Evolutionary conservation across 1,284 basidiomycete genomes (phyloP).

Genomic region (Ustilago vetiveriae): DNA sequence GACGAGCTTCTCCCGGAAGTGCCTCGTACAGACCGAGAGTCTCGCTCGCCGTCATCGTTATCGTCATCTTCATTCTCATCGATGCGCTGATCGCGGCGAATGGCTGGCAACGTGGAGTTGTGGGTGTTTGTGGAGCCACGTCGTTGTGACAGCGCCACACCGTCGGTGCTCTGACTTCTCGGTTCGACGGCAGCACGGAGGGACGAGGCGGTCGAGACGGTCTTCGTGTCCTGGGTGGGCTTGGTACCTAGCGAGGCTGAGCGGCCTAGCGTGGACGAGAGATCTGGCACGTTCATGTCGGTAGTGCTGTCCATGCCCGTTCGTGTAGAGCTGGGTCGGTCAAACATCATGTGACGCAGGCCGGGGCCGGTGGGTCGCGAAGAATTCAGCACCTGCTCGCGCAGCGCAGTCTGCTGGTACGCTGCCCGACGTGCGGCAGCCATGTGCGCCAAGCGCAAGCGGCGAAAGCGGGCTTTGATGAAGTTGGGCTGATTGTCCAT

Average conservation of each 20-base stretch:
- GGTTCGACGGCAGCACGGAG: conserved; percentile 13
- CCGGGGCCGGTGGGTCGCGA: conserved; percentile 42
- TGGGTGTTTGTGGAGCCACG: conserved; percentile 21
- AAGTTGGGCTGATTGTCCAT: conserved; percentile 56
- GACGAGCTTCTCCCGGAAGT: conserved; percentile 13
- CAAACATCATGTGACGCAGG: conserved; percentile 57
- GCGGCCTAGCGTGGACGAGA: conserved; percentile 25
- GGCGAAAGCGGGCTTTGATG: conserved; percentile 52
- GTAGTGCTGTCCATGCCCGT: conserved; percentile 24
- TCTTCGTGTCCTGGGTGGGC: conserved; percentile 20
- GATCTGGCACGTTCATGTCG: conserved; percentile 30
- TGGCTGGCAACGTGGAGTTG: background rate
- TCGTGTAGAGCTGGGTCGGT: conserved; percentile 30
- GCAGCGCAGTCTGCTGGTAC: conserved; percentile 53
- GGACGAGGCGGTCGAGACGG: conserved; percentile 25
- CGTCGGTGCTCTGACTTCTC: conserved; percentile 30
- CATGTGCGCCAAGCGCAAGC: conserved; percentile 57
- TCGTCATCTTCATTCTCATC: conserved; percentile 13
- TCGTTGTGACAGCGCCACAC: conserved; percentile 2
- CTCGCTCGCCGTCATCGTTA: conserved; percentile 6
- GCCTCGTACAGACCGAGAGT: conserved; percentile 5
- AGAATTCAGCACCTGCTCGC: conserved; percentile 57
- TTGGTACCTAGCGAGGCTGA: conserved; percentile 25
- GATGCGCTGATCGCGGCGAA: conserved; percentile 9
- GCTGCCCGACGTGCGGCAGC: conserved; percentile 57